Evolutionary conservation across 305 asterid species (phyloP).

Genomic region (Fraxinus nigra): DNA sequence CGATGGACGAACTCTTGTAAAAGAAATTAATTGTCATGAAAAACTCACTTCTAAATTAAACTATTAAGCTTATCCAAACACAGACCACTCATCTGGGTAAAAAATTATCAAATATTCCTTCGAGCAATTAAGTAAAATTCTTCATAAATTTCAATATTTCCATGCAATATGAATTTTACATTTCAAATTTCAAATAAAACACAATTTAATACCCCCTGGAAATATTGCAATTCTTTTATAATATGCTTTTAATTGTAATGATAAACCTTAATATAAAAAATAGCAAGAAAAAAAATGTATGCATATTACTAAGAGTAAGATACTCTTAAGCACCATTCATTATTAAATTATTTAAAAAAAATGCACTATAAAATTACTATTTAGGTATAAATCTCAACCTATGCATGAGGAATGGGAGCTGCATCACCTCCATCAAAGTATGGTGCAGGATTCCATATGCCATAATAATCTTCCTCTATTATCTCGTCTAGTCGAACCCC

Average conservation of each 20-base stretch:
- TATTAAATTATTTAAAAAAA: neutral
- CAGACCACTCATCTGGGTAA: neutral
- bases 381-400: neutral
- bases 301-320: neutral
- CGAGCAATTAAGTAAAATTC: neutral
- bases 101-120: neutral
- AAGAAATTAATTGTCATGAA: neutral
- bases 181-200: neutral
- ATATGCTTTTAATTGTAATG: neutral
- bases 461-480: constrained; percentile 25
- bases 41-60: neutral
- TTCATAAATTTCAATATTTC: neutral
- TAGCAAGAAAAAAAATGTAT: neutral
- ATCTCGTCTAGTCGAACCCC: neutral
- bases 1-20: neutral
- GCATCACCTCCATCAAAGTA: constrained; percentile 23
- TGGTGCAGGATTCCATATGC: constrained; percentile 33
- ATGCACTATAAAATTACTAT: neutral
- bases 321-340: neutral
- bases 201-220: neutral
- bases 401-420: constrained; percentile 40
- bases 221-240: neutral
- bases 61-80: neutral
- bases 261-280: neutral
- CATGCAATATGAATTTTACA: neutral